Evolutionary conservation across 108 stramenopile genomes (phyloP), one percentile per base, ranked within the genome.

Genomic region (Fragilaria radians): DNA sequence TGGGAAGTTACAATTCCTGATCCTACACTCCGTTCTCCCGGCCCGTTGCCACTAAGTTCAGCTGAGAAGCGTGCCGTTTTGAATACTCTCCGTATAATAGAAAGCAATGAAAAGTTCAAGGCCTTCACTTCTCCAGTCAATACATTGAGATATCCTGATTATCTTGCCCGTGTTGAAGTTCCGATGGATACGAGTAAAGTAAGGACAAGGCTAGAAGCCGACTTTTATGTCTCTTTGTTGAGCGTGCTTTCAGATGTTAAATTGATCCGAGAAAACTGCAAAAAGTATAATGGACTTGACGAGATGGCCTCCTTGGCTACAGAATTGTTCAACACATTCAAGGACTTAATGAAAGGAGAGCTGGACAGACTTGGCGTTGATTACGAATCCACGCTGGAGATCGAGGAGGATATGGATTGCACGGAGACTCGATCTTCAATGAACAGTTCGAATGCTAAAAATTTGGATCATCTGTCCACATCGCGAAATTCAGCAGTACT

Each of bases 231-330:
- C 5, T 80, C 79, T 17, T 76, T 71, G 33, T 50, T 71, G 21
- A 88, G 85, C 58, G 82, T 89, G 47, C 59, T 85, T 33, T 69
- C 82, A 18, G 91, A 92, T 54, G 62, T 89, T 23, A 65, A 74
- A 31, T 61, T 86, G 54, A 76, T 92, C 23, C 71, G 82, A 26
- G 91, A 92, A 25, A 92, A 92, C 61, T 92, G 86, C 54, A 66
- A 76, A 59, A 92, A 92, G 61, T 92, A 88, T 76, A 92, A 92
- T 52, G 80, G 79, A 32, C 68, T 59, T 14, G 66, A 79, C 62
- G 75, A 78, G 19, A 54, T 86, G 31, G 66, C 70, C 7, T 65
- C 48, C 14, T 32, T 69, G 28, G 86, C 85, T 34, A 54, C 46
- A 23, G 59, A 74, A 36, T 74, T 91, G 82, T 68, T 71, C 42